Conservation (phyloP, 2,329 filamentous ascomycete genomes). For the Xylariaceae sp. region DNA sequence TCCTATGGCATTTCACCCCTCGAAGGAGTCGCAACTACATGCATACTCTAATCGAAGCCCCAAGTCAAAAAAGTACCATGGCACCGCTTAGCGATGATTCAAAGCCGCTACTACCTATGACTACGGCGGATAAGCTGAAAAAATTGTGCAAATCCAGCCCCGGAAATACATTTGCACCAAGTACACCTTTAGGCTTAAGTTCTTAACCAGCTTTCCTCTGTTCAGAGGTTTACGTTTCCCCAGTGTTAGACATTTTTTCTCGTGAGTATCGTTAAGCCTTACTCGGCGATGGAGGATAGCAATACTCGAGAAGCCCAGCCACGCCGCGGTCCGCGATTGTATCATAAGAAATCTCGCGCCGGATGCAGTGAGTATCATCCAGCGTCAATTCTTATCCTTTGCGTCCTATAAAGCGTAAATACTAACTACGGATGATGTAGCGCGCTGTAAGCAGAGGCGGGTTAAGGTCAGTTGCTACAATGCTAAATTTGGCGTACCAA, state of each 20-base stretch:
- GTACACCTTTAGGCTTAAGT: no score
- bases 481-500: not conserved
- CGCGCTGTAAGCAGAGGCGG: constrained; percentile 36
- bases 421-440: not conserved
- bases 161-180: not conserved
- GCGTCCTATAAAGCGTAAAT: not conserved
- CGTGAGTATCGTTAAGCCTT: not conserved
- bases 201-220: not conserved
- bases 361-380: constrained; percentile 25
- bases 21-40: not conserved
- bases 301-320: constrained; percentile 25
- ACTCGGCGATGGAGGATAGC: constrained; percentile 21
- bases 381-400: not conserved
- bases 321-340: constrained; percentile 37
- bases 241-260: not conserved
- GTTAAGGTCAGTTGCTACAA: constrained; percentile 31
- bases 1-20: no score
- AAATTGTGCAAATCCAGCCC: not conserved
- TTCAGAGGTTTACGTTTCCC: not conserved
- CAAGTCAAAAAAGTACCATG: not conserved
- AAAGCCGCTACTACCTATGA: not conserved
- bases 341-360: constrained; percentile 39
- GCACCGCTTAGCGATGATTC: not conserved
- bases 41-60: not conserved
- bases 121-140: not conserved